Evolutionary conservation across 2,329 filamentous ascomycete species (phyloP).

Genomic region (Ceratocystis lukuohia): DNA sequence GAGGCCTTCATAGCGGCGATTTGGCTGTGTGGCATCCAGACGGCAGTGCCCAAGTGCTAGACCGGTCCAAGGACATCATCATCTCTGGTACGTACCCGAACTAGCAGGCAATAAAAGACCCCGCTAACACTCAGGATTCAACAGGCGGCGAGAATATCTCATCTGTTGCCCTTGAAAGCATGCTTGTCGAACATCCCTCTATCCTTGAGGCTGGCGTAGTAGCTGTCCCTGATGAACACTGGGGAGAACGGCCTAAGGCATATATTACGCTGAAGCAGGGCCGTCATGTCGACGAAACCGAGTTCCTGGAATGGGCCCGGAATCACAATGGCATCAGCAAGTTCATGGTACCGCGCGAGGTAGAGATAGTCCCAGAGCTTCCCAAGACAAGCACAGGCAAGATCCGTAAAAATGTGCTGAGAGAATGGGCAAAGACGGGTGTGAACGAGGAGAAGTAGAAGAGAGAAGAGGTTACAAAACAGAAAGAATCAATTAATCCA

Average conservation of each 20-base stretch:
- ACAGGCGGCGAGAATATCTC: conserved; percentile 92
- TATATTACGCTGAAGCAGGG: conserved; percentile 70
- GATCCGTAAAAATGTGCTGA: conserved; percentile 83
- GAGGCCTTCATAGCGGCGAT: conserved; percentile 78
- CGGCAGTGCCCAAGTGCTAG: conserved; percentile 79
- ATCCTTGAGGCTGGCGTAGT: conserved; percentile 88
- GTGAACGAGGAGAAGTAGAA: neutral
- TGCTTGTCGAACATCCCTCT: conserved; percentile 76
- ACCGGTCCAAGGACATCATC: conserved; percentile 94
- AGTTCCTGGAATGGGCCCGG: conserved; percentile 78
- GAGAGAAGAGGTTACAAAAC: neutral
- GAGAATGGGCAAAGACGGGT: conserved; percentile 60
- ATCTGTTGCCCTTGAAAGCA: conserved; percentile 77
- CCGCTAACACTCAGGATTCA: neutral
- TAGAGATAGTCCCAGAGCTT: conserved; percentile 70
- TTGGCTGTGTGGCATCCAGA: conserved; percentile 87
- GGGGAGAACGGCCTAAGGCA: conserved; percentile 93
- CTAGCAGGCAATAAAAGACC: neutral
- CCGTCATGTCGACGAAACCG: conserved; percentile 40
- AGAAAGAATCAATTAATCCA: neutral
- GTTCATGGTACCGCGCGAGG: conserved; percentile 70
- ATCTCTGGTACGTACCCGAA: conserved; percentile 56
- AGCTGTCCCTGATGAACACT: conserved; percentile 73
- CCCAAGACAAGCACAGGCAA: conserved; percentile 98
- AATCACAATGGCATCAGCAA: conserved; percentile 66